Conservation (phyloP, 2,329 filamentous ascomycete genomes). For the Colletotrichum acutatum region DNA sequence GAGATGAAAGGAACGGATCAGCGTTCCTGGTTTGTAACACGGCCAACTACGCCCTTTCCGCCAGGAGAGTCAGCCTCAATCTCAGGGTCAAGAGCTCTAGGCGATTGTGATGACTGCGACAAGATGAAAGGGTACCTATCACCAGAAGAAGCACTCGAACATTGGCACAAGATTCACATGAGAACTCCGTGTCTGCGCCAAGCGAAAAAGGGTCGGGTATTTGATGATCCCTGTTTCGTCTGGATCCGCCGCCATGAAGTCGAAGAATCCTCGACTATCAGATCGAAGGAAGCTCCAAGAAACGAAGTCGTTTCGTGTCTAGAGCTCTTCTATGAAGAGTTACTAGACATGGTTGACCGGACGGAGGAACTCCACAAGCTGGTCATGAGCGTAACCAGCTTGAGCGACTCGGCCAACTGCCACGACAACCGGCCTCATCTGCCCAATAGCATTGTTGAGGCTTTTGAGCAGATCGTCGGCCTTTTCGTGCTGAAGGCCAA, state of each 20-base stretch:
- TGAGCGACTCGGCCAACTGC: background rate
- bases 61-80: no score
- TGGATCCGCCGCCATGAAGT: background rate
- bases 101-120: background rate
- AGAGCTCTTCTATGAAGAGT: background rate
- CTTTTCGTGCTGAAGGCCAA: slow-evolving; percentile 28
- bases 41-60: background rate
- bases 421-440: slow-evolving; percentile 20
- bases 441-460: slow-evolving; percentile 35
- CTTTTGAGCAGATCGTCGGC: slow-evolving; percentile 35
- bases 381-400: slow-evolving; percentile 7
- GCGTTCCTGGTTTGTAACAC: background rate
- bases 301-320: background rate
- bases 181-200: background rate
- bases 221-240: slow-evolving; percentile 10
- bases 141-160: slow-evolving; percentile 5
- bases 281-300: background rate
- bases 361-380: slow-evolving; percentile 27
- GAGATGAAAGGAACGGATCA: background rate
- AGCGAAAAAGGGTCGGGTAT: background rate
- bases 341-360: background rate
- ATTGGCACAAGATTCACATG: slow-evolving; percentile 6
- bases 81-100: background rate
- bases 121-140: background rate
- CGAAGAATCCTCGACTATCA: background rate